Evolutionary conservation across 495 filamentous ascomycete species (phyloP).

Genomic region (Penicillium paxilli): DNA sequence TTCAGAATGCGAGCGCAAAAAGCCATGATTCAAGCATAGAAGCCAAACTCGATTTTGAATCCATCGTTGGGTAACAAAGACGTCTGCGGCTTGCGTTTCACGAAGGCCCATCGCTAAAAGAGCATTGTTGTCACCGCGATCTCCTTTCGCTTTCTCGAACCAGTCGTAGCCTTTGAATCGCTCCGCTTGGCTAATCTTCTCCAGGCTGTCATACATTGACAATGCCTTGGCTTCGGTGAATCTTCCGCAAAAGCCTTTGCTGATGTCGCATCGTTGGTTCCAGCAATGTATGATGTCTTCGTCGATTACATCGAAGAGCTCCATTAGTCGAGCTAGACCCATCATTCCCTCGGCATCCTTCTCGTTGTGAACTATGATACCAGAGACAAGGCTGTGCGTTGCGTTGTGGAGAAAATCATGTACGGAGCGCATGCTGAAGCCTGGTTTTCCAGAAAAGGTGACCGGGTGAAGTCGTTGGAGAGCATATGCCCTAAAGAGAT

Average conservation of each 20-base stretch:
- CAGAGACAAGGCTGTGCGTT: conserved; percentile 39
- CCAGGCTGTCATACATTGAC: conserved; percentile 36
- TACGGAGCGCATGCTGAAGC: conserved; percentile 37
- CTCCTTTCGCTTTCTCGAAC: conserved; percentile 54
- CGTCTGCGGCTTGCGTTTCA: conserved; percentile 68
- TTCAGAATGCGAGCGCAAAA: conserved; percentile 52
- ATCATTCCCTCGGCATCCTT: conserved; percentile 46
- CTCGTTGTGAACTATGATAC: conserved; percentile 47
- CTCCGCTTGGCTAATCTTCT: conserved; percentile 29
- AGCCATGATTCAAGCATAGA: conserved; percentile 55
- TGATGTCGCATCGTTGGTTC: conserved; percentile 39
- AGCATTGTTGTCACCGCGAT: conserved; percentile 34
- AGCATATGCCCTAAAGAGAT: conserved; percentile 62
- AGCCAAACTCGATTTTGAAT: conserved; percentile 83
- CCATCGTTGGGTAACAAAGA: conserved; percentile 77
- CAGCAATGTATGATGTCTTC: conserved; percentile 45
- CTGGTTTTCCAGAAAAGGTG: conserved; percentile 38
- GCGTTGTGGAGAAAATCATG: conserved; percentile 42
- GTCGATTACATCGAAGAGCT: conserved; percentile 43
- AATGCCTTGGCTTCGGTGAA: conserved; percentile 38
- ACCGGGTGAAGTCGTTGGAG: conserved; percentile 57
- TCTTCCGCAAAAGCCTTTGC: conserved; percentile 32
- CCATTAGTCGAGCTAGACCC: conserved; percentile 43
- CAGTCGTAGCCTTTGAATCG: conserved; percentile 59
- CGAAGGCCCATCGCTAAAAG: conserved; percentile 50